Conservation (phyloP, 352 stramenopile genomes). For the Thraustochytrium aureum region DNA sequence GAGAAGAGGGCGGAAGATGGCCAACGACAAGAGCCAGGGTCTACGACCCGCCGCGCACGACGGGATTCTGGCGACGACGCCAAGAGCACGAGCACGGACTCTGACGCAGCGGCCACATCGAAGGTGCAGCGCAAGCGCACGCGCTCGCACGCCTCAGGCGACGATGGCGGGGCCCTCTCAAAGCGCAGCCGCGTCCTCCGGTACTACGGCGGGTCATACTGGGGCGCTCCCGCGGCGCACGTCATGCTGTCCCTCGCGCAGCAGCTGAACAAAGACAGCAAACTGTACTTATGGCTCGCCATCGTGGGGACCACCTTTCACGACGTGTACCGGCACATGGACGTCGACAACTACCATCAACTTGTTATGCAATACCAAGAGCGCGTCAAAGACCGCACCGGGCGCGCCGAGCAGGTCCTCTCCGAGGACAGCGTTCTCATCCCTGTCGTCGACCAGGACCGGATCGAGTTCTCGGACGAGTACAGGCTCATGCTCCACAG, state of each 20-base stretch:
- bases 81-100: no score
- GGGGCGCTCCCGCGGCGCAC: slow-evolving; percentile 68
- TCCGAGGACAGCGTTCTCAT: slow-evolving; percentile 57
- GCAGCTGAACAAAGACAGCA: slow-evolving; percentile 74
- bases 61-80: no score
- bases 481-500: slow-evolving; percentile 96
- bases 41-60: no score
- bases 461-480: slow-evolving; percentile 69
- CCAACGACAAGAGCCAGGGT: no score
- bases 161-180: no score
- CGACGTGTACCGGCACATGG: slow-evolving; percentile 87
- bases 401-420: slow-evolving; percentile 53
- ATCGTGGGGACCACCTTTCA: slow-evolving; percentile 95
- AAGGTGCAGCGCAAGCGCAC: no score
- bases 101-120: no score
- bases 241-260: slow-evolving; percentile 76
- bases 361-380: slow-evolving; percentile 88
- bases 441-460: slow-evolving; percentile 64
- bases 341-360: slow-evolving; percentile 85
- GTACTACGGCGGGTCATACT: slow-evolving; percentile 92
- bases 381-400: slow-evolving; percentile 65
- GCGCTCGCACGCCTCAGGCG: no score
- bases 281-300: slow-evolving; percentile 94
- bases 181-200: slow-evolving; percentile 67
- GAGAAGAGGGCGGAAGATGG: no score